Evolutionary conservation across 352 stramenopile species (phyloP).

Genomic region (Globisporangium recalcitrans): DNA sequence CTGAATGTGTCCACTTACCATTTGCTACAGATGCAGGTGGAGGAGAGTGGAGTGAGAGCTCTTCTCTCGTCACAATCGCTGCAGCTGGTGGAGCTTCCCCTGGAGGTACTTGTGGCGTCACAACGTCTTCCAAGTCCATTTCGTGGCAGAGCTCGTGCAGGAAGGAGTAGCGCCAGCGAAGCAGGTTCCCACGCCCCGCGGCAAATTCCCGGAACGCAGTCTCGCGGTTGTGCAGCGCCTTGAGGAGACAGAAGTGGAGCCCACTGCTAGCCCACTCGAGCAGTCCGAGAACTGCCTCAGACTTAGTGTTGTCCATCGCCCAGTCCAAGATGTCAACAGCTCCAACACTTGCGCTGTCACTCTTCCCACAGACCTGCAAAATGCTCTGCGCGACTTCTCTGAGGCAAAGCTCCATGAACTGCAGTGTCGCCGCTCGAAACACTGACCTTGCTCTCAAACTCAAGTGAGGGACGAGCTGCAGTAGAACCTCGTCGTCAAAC

Average conservation of each 20-base stretch:
- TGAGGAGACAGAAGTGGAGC: constrained; percentile 40
- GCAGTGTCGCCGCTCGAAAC: constrained; percentile 24
- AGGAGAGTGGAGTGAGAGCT: neutral
- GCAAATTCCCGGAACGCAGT: neutral
- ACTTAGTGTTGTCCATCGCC: constrained; percentile 83
- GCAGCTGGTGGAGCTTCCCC: no score
- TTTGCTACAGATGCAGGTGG: neutral
- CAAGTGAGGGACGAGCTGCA: neutral
- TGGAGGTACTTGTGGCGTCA: neutral
- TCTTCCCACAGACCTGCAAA: constrained; percentile 15
- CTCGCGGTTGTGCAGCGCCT: neutral
- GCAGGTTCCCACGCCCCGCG: constrained; percentile 17
- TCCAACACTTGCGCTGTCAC: constrained; percentile 12
- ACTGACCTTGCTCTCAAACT: constrained; percentile 1
- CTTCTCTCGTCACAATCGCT: neutral
- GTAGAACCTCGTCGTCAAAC: neutral
- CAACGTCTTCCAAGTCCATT: constrained; percentile 29
- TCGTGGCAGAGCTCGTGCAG: constrained; percentile 33
- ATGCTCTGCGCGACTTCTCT: constrained; percentile 61
- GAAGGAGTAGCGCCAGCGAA: constrained; percentile 34
- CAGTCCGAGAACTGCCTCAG: constrained; percentile 51
- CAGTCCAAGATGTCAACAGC: constrained; percentile 70
- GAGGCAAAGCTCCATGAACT: constrained; percentile 57
- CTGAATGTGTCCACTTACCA: neutral
- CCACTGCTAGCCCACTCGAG: constrained; percentile 79